Conservation (phyloP, 345 rosid species). For the Hirschfeldia incana region DNA sequence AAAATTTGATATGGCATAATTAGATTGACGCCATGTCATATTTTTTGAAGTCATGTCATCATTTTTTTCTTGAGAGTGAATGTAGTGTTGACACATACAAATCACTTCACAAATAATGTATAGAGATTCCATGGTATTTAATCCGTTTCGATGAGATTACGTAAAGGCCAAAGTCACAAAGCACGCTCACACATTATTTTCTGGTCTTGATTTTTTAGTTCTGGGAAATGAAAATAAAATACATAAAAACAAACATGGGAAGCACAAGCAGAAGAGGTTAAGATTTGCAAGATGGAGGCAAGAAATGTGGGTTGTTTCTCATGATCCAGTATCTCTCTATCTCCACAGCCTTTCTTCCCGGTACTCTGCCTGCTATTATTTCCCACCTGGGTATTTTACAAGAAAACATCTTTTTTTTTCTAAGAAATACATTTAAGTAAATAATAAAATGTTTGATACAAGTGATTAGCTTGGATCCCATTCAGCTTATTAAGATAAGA, state of each 20-base stretch:
- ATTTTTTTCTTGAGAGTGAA: too few relatives aligned
- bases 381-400: not conserved
- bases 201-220: not conserved
- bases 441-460: too few relatives aligned
- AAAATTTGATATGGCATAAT: too few relatives aligned
- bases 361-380: slow-evolving; percentile 8
- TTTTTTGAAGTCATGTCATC: too few relatives aligned
- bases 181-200: not conserved
- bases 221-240: not conserved
- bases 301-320: not conserved
- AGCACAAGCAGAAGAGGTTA: not conserved
- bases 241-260: not conserved
- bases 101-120: too few relatives aligned
- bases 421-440: too few relatives aligned
- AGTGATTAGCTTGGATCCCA: not conserved
- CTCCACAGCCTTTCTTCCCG: slow-evolving; percentile 6
- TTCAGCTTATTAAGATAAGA: not conserved
- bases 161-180: not conserved
- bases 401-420: too few relatives aligned
- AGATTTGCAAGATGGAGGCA: not conserved
- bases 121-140: not conserved
- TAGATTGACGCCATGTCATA: too few relatives aligned
- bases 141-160: not conserved
- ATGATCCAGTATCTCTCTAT: slow-evolving; percentile 1
- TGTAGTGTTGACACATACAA: too few relatives aligned